Conservation (phyloP, 2,329 filamentous ascomycete species). For the Aspergillus sp. region DNA sequence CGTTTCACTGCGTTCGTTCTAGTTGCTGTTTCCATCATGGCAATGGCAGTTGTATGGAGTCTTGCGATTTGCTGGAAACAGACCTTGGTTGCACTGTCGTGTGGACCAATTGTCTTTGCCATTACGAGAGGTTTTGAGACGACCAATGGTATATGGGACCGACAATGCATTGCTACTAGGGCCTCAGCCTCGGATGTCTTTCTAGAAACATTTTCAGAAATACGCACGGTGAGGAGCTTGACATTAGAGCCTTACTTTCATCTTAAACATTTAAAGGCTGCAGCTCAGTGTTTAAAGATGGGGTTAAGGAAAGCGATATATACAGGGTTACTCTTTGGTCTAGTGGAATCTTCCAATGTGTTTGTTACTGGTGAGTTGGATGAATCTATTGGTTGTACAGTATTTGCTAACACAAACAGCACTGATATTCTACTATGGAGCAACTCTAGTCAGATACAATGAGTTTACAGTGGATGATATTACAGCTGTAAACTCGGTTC, state of each 20-base stretch:
- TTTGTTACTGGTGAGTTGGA: slow-evolving; percentile 59
- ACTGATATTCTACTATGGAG: slow-evolving; percentile 81
- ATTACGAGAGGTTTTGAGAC: slow-evolving; percentile 66
- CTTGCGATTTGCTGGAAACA: slow-evolving; percentile 75
- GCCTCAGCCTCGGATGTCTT: slow-evolving; percentile 63
- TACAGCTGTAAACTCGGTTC: slow-evolving; percentile 73
- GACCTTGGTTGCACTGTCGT: slow-evolving; percentile 71
- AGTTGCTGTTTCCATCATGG: slow-evolving; percentile 65
- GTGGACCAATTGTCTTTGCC: slow-evolving; percentile 65
- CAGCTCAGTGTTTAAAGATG: slow-evolving; percentile 54
- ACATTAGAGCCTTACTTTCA: slow-evolving; percentile 72
- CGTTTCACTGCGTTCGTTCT: slow-evolving; percentile 72
- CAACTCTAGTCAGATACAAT: slow-evolving; percentile 57
- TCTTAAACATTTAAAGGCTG: slow-evolving; percentile 58
- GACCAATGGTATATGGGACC: slow-evolving; percentile 71
- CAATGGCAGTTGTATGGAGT: slow-evolving; percentile 72
- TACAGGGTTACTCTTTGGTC: slow-evolving; percentile 70
- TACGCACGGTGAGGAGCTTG: slow-evolving; percentile 74
- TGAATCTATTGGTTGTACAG: neutral
- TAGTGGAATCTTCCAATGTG: slow-evolving; percentile 71
- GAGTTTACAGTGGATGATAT: slow-evolving; percentile 58
- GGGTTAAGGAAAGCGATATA: slow-evolving; percentile 67
- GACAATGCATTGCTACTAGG: slow-evolving; percentile 62
- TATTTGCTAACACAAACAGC: slow-evolving; percentile 43
- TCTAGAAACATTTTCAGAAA: slow-evolving; percentile 73